Conservation (phyloP, 1,284 basidiomycete genomes). For the Puccinia sorghi region DNA sequence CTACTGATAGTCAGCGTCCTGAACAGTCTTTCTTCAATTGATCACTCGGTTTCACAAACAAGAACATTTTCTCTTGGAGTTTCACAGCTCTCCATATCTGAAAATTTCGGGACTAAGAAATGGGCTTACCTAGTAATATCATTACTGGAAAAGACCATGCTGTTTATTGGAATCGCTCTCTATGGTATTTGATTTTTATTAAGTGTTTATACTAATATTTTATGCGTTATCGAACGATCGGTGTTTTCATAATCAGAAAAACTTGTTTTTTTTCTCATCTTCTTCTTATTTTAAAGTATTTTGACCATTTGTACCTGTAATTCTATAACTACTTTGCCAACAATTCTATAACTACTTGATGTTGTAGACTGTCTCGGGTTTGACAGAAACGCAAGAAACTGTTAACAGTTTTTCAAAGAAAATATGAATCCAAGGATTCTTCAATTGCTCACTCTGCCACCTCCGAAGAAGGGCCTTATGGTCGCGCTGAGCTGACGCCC, state of each 20-base stretch:
- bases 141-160: not conserved
- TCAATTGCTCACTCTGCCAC: too few relatives aligned
- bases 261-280: not conserved
- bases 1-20: conserved; percentile 13
- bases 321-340: not conserved
- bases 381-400: not conserved
- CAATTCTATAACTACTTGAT: not conserved
- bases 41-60: not conserved
- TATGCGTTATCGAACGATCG: not conserved
- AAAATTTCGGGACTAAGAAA: too few relatives aligned
- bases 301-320: not conserved
- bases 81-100: not conserved
- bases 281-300: not conserved
- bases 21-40: not conserved
- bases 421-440: not conserved
- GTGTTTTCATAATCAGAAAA: not conserved
- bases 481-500: too few relatives aligned
- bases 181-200: not conserved
- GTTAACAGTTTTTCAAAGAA: too few relatives aligned
- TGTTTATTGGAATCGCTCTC: not conserved
- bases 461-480: too few relatives aligned
- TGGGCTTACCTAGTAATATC: not conserved
- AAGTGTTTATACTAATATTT: not conserved
- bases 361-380: not conserved
- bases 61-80: not conserved